Evolutionary conservation across 345 rosid species (phyloP).

Genomic region (Ceriops decandra): DNA sequence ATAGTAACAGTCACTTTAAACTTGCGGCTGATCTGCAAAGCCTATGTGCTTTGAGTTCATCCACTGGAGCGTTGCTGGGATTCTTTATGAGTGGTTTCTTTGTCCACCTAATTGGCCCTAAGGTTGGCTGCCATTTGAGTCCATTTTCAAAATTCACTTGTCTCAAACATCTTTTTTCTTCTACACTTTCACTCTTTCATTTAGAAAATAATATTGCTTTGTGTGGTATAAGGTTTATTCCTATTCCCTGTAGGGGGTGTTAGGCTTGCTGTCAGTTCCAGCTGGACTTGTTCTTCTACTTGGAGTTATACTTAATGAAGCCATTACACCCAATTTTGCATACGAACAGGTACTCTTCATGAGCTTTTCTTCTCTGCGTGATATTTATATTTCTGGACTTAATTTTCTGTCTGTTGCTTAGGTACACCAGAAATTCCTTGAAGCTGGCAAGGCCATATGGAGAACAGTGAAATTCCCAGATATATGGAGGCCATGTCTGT

Average conservation of each 20-base stretch:
- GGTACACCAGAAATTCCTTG: constrained; percentile 57
- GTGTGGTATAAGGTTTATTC: neutral
- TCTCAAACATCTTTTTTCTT: neutral
- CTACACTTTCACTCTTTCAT: neutral
- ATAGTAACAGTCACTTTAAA: constrained; percentile 54
- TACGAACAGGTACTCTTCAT: constrained; percentile 37
- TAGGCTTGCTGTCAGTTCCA: constrained; percentile 55
- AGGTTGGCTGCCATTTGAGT: constrained; percentile 28
- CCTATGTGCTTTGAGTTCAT: constrained; percentile 62
- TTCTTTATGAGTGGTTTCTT: constrained; percentile 61
- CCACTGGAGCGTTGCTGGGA: constrained; percentile 63
- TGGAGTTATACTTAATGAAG: constrained; percentile 50
- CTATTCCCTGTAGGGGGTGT: constrained; percentile 50
- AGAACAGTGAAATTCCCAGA: constrained; percentile 49
- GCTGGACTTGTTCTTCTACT: constrained; percentile 45
- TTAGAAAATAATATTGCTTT: neutral
- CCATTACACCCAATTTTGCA: constrained; percentile 32
- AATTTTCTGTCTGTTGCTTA: constrained; percentile 24
- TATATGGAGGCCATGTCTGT: constrained; percentile 73
- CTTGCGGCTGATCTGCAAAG: constrained; percentile 75
- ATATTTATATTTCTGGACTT: neutral
- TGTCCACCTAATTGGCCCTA: constrained; percentile 54
- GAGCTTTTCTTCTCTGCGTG: constrained; percentile 3
- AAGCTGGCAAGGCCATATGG: constrained; percentile 62
- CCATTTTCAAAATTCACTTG: neutral